These are phyloP conservation scores for Aspergillus carbonarius DNA, from an alignment of 2,329 filamentous ascomycete genomes.

Conservation along the genomic window DNA sequence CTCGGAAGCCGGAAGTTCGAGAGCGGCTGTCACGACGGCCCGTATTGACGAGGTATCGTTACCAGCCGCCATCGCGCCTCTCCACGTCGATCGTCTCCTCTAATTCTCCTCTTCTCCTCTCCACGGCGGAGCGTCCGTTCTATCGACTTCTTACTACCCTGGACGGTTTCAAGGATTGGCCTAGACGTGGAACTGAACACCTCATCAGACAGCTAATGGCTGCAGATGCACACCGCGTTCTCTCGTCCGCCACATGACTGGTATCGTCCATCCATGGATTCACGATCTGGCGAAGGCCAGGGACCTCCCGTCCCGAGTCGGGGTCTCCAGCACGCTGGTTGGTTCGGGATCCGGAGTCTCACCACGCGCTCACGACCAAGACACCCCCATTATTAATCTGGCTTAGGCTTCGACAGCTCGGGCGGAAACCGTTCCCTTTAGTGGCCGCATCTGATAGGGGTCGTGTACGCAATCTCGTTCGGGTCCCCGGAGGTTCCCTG, in stretches of 20 bases:
- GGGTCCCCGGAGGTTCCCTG: conserved; percentile 5
- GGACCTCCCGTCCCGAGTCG: background rate
- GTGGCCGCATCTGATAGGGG: background rate
- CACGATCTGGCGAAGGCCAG: background rate
- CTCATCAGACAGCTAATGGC: background rate
- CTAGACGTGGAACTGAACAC: background rate
- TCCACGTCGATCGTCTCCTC: background rate
- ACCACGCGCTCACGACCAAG: background rate
- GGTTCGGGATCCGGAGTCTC: conserved; percentile 3
- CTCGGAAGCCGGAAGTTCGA: conserved; percentile 15
- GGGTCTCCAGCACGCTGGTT: background rate
- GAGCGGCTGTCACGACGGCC: background rate
- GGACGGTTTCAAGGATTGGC: background rate
- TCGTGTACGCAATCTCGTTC: background rate
- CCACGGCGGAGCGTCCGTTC: background rate
- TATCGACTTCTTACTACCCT: background rate
- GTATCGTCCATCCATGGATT: background rate
- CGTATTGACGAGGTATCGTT: background rate
- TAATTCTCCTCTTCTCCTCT: background rate
- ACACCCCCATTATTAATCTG: background rate
- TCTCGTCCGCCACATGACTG: no score
- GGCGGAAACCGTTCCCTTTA: background rate
- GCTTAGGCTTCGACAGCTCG: background rate
- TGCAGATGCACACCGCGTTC: background rate
- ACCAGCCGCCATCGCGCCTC: background rate